phyloP scores from a whole-genome alignment of 2,329 filamentous ascomycete species.

The Hypoxylon rubiginosum region DNA sequence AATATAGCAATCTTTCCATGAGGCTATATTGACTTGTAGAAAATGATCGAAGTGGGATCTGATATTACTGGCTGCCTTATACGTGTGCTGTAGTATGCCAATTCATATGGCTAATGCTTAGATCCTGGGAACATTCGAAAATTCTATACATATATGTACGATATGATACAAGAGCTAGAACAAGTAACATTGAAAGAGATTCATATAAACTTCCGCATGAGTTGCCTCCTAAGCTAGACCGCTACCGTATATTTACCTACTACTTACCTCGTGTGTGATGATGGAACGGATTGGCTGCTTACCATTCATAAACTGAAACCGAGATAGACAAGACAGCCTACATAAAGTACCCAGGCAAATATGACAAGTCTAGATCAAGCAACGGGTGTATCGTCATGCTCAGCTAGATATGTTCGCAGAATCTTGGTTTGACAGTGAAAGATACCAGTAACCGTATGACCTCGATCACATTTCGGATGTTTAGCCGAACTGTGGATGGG shows the following conservation, averaged over 20 bases:
- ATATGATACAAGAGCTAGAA: not conserved
- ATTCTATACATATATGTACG: not conserved
- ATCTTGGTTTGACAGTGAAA: not conserved
- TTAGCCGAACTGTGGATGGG: slow-evolving; percentile 1
- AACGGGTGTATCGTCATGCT: not conserved
- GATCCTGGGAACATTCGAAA: not conserved
- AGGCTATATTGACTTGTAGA: not conserved
- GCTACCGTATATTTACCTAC: not conserved
- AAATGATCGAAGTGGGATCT: not conserved
- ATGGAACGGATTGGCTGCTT: not conserved
- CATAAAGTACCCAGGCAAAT: not conserved
- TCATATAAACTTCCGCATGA: not conserved
- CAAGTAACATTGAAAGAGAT: not conserved
- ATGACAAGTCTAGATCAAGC: not conserved
- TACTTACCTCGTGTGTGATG: not conserved
- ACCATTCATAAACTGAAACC: not conserved
- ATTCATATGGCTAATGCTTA: not conserved
- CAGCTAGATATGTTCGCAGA: not conserved
- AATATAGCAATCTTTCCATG: not conserved
- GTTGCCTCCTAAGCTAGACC: not conserved
- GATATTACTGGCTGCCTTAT: not conserved
- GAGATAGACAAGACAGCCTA: no score
- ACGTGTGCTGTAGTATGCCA: no score
- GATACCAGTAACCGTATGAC: not conserved
- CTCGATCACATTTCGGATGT: not conserved